Conservation (phyloP, 352 stramenopile genomes). For the Phytophthora idaei region DNA sequence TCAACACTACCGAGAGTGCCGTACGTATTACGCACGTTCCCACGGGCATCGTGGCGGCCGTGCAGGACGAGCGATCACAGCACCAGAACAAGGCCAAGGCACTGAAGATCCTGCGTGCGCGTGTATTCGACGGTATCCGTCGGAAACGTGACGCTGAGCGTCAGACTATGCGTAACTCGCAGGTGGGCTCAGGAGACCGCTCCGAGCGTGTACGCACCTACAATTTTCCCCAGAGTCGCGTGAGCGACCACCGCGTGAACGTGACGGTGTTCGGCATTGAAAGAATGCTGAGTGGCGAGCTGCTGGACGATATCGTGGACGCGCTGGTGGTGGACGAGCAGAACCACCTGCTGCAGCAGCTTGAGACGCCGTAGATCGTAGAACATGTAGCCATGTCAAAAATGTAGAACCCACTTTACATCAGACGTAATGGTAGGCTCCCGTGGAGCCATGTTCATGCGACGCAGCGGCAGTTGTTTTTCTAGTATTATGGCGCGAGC, state of each 20-base stretch:
- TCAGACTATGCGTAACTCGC: slow-evolving; percentile 70
- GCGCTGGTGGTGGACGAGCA: slow-evolving; percentile 79
- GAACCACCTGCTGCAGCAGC: slow-evolving; percentile 74
- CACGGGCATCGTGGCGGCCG: slow-evolving; percentile 90
- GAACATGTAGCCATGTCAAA: slow-evolving; percentile 22
- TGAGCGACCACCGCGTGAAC: slow-evolving; percentile 96
- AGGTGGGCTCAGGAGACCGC: slow-evolving; percentile 95
- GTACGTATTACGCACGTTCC: slow-evolving; percentile 97
- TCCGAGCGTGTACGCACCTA: slow-evolving; percentile 99
- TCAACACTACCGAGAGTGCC: slow-evolving; percentile 99
- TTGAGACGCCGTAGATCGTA: slow-evolving; percentile 46
- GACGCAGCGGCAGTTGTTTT: slow-evolving; percentile 13
- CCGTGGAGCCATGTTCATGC: neutral
- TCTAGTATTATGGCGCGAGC: neutral
- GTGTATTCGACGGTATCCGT: slow-evolving; percentile 95
- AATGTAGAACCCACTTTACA: slow-evolving; percentile 16
- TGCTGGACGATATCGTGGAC: slow-evolving; percentile 92
- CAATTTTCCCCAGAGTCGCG: slow-evolving; percentile 97
- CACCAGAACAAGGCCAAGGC: slow-evolving; percentile 99
- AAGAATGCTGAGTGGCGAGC: slow-evolving; percentile 87
- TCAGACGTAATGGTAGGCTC: neutral
- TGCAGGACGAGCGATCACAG: slow-evolving; percentile 96
- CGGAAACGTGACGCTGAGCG: slow-evolving; percentile 59
- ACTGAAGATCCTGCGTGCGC: slow-evolving; percentile 96
- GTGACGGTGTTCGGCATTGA: slow-evolving; percentile 90